Conservation (phyloP, 306 rosid genomes). For the Ormosia emarginata region DNA sequence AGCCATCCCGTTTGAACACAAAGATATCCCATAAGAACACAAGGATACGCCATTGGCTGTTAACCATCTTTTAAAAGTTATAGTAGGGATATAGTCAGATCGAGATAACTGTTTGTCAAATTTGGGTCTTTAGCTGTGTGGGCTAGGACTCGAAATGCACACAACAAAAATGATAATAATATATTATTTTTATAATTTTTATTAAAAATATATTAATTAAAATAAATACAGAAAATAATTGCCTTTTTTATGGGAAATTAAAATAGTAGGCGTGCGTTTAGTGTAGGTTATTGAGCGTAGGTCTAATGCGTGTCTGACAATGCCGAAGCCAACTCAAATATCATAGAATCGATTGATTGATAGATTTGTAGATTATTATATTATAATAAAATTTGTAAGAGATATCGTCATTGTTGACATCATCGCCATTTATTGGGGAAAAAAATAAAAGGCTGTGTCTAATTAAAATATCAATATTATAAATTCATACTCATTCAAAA, state of each 20-base stretch:
- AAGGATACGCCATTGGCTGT: too few species aligned
- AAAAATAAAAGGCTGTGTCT: not conserved
- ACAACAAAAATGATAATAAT: too few species aligned
- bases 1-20: too few species aligned
- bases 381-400: not conserved
- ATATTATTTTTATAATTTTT: too few species aligned
- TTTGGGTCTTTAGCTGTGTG: too few species aligned
- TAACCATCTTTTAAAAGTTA: too few species aligned
- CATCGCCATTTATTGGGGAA: slow-evolving; percentile 15
- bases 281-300: slow-evolving; percentile 20
- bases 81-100: too few species aligned
- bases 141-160: too few species aligned
- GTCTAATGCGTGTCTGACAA: slow-evolving; percentile 22
- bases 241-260: not conserved
- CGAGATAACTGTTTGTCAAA: too few species aligned
- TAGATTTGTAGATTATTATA: slow-evolving; percentile 33
- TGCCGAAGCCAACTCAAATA: slow-evolving; percentile 35
- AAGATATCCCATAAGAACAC: too few species aligned
- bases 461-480: not conserved
- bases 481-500: too few species aligned
- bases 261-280: slow-evolving; percentile 10
- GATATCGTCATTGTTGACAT: slow-evolving; percentile 47
- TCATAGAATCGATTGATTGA: slow-evolving; percentile 39
- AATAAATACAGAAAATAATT: not conserved
- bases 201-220: too few species aligned